These are phyloP conservation scores for Andrographis paniculata DNA, from an alignment of 305 asterid genomes.

Conservation along the genomic window DNA sequence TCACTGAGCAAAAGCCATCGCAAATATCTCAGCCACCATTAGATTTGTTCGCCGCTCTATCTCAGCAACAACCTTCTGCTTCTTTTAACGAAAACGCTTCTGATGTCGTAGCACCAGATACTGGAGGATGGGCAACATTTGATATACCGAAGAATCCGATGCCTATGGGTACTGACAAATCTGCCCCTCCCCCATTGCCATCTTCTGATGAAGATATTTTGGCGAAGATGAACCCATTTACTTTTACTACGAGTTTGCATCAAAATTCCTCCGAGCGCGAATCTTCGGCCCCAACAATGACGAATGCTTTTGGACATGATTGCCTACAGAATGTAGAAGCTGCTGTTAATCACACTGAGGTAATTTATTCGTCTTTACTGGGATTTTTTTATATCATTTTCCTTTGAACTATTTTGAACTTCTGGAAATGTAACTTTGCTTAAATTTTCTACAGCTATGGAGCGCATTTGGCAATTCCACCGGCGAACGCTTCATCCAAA, in stretches of 20 bases:
- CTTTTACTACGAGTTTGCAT: slow-evolving; percentile 31
- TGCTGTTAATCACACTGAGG: slow-evolving; percentile 29
- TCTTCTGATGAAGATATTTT: slow-evolving; percentile 36
- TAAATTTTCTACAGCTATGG: slow-evolving; percentile 42
- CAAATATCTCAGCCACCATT: slow-evolving; percentile 28
- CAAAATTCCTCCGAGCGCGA: slow-evolving; percentile 24
- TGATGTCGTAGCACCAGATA: slow-evolving; percentile 26
- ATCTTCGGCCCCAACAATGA: slow-evolving; percentile 24
- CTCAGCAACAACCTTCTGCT: slow-evolving; percentile 38
- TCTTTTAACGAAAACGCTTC: slow-evolving; percentile 28
- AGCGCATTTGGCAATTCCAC: slow-evolving; percentile 44
- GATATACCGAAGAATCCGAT: slow-evolving; percentile 44
- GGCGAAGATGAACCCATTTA: slow-evolving; percentile 31
- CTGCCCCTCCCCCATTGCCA: slow-evolving; percentile 26
- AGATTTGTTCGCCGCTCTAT: slow-evolving; percentile 33
- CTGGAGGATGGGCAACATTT: slow-evolving; percentile 90
- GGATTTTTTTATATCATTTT: background rate
- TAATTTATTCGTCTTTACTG: background rate
- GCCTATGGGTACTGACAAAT: slow-evolving; percentile 26
- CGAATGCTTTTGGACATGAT: slow-evolving; percentile 29
- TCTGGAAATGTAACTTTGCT: background rate
- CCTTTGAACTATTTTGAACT: background rate
- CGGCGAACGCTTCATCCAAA: slow-evolving; percentile 23
- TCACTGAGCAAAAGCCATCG: slow-evolving; percentile 30
- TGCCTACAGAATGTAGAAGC: slow-evolving; percentile 23